phyloP scores from a whole-genome alignment of 192 early-diverging fungal species.

The Linnemannia exigua region DNA sequence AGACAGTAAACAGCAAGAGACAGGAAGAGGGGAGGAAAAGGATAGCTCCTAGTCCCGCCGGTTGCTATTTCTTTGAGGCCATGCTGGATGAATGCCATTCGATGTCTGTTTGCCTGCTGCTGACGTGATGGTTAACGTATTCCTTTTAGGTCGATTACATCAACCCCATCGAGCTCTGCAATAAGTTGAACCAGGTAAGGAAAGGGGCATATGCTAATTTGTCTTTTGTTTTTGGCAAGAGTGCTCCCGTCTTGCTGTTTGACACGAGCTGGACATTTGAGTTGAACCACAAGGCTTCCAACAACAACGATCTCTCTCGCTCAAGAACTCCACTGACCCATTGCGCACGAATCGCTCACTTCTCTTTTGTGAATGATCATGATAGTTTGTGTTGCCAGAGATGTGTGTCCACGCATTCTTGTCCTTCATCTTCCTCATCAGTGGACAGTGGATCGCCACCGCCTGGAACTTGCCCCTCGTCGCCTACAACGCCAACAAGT shows the following conservation, averaged over 20 bases:
- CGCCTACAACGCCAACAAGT: conserved; percentile 92
- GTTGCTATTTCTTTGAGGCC: background rate
- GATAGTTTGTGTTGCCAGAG: conserved; percentile 95
- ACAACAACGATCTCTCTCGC: background rate
- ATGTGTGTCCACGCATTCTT: conserved; percentile 88
- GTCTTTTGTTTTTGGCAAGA: conserved; percentile 10
- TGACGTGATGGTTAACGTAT: conserved; percentile 53
- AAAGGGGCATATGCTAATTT: background rate
- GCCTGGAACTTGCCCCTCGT: conserved; percentile 90
- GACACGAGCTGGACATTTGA: background rate
- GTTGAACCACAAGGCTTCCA: background rate
- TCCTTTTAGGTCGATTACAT: conserved; percentile 94
- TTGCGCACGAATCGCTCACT: background rate
- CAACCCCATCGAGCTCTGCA: conserved; percentile 99
- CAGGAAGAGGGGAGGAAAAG: background rate
- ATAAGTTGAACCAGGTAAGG: conserved; percentile 92
- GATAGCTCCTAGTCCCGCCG: too few species aligned
- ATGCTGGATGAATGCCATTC: background rate
- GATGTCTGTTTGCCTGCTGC: background rate
- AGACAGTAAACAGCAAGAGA: background rate
- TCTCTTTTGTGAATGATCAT: background rate
- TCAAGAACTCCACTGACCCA: background rate
- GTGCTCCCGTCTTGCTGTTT: background rate
- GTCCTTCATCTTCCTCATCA: conserved; percentile 85
- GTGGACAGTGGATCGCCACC: conserved; percentile 90